phyloP scores from a whole-genome alignment of 2,329 filamentous ascomycete species.

The Didymella arachidicola region DNA sequence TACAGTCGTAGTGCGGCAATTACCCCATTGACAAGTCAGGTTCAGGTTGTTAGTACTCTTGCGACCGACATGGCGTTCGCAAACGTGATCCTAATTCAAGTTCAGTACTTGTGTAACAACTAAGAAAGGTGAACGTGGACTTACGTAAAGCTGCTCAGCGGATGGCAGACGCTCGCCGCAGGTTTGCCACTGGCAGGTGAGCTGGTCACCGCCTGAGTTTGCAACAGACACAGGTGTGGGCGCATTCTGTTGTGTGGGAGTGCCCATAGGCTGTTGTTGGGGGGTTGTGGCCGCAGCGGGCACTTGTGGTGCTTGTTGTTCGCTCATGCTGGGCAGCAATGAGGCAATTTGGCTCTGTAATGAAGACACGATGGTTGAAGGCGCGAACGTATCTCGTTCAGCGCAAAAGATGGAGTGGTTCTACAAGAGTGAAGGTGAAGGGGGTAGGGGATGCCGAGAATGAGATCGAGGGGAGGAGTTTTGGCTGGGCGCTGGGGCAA shows the following conservation, averaged over 20 bases:
- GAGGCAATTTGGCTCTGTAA: slow-evolving; percentile 22
- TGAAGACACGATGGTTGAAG: slow-evolving; percentile 23
- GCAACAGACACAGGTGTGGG: slow-evolving; percentile 42
- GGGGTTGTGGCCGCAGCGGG: slow-evolving; percentile 38
- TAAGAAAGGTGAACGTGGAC: slow-evolving; percentile 27
- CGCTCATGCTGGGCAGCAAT: slow-evolving; percentile 27
- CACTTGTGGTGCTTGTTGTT: slow-evolving; percentile 29
- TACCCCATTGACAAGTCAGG: slow-evolving; percentile 95
- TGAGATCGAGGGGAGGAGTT: slow-evolving; percentile 13
- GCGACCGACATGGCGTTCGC: slow-evolving; percentile 96
- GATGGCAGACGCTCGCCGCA: slow-evolving; percentile 67
- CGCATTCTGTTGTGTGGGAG: slow-evolving; percentile 45
- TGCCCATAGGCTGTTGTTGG: slow-evolving; percentile 44
- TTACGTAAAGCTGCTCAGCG: slow-evolving; percentile 69
- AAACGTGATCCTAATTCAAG: slow-evolving; percentile 83
- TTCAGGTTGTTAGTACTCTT: slow-evolving; percentile 99
- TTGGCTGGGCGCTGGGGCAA: no score
- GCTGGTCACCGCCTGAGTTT: slow-evolving; percentile 51
- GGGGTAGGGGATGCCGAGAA: slow-evolving; percentile 10
- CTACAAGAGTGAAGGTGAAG: slow-evolving; percentile 14
- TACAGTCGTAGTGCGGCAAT: slow-evolving; percentile 93
- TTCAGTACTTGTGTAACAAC: slow-evolving; percentile 27
- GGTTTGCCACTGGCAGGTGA: slow-evolving; percentile 68
- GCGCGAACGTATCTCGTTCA: slow-evolving; percentile 25
- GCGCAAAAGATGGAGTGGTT: slow-evolving; percentile 18